phyloP scores from a whole-genome alignment of 306 rosid genomes.

The Mimosa bimucronata region DNA sequence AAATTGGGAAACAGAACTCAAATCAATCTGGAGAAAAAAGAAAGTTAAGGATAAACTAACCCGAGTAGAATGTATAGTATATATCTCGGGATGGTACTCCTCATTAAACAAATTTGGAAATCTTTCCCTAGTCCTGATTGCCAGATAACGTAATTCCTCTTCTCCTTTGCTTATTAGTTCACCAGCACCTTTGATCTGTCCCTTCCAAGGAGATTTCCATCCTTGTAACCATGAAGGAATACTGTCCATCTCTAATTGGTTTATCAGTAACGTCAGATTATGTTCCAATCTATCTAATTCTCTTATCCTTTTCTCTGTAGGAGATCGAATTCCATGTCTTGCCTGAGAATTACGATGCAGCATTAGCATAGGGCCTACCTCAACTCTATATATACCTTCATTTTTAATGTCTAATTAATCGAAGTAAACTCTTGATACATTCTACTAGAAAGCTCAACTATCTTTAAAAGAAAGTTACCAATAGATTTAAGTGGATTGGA shows the following conservation, averaged over 20 bases:
- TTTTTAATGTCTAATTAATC: too few species aligned
- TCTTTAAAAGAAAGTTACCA: slow-evolving; percentile 52
- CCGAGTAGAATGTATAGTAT: slow-evolving; percentile 75
- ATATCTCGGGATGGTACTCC: slow-evolving; percentile 80
- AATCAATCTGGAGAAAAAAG: slow-evolving; percentile 1
- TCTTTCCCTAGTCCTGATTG: slow-evolving; percentile 62
- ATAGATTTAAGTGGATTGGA: slow-evolving; percentile 87
- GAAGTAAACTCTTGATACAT: slow-evolving; percentile 37
- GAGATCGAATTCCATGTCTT: slow-evolving; percentile 94
- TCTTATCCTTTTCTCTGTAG: slow-evolving; percentile 71
- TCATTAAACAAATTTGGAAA: slow-evolving; percentile 75
- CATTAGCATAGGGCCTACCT: not conserved
- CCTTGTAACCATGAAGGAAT: slow-evolving; percentile 74
- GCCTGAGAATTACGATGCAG: slow-evolving; percentile 58
- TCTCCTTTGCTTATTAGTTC: slow-evolving; percentile 72
- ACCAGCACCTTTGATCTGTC: slow-evolving; percentile 67
- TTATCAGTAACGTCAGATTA: slow-evolving; percentile 57
- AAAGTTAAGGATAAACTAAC: slow-evolving; percentile 43
- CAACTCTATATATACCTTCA: not conserved
- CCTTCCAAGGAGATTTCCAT: slow-evolving; percentile 94
- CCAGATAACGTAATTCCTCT: slow-evolving; percentile 73
- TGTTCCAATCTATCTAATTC: slow-evolving; percentile 59
- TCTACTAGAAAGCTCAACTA: slow-evolving; percentile 30
- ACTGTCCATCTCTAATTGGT: slow-evolving; percentile 47
- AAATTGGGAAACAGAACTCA: not conserved